phyloP scores from a whole-genome alignment of 2,329 filamentous ascomycete species.

The Diaporthe vaccinii region DNA sequence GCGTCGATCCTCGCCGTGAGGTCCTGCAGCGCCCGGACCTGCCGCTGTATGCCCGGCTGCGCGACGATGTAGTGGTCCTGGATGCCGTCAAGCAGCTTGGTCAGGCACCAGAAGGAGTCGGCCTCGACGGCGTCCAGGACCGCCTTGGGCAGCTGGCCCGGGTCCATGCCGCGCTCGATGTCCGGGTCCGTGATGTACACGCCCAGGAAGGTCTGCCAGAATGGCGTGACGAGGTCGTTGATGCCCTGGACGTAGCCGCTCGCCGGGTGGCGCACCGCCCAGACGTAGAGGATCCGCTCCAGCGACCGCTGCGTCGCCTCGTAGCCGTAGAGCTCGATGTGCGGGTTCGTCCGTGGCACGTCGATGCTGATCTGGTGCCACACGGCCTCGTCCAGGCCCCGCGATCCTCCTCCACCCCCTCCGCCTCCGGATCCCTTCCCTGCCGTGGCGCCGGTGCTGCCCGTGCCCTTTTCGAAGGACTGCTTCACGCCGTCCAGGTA shows the following conservation, averaged over 20 bases:
- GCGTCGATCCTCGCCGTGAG: slow-evolving; percentile 91
- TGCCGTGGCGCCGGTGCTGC: slow-evolving; percentile 52
- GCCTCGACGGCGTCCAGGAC: slow-evolving; percentile 97
- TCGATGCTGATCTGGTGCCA: slow-evolving; percentile 99
- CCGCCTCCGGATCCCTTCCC: slow-evolving; percentile 36
- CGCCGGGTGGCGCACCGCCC: slow-evolving; percentile 97
- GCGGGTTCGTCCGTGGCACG: slow-evolving; percentile 94
- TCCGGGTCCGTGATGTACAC: slow-evolving; percentile 95
- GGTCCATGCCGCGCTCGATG: slow-evolving; percentile 96
- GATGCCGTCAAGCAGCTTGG: slow-evolving; percentile 97
- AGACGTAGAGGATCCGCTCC: slow-evolving; percentile 95
- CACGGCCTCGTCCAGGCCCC: slow-evolving; percentile 92
- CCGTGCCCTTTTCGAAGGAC: slow-evolving; percentile 74
- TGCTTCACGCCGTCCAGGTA: slow-evolving; percentile 92
- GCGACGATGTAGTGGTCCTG: slow-evolving; percentile 99
- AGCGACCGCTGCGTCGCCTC: slow-evolving; percentile 95
- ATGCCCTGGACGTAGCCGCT: slow-evolving; percentile 99
- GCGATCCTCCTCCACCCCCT: background rate
- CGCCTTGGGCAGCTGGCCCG: slow-evolving; percentile 88
- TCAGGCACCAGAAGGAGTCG: slow-evolving; percentile 98
- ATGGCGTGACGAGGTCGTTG: slow-evolving; percentile 96
- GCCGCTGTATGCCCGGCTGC: slow-evolving; percentile 95
- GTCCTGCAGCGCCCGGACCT: slow-evolving; percentile 90
- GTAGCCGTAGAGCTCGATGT: slow-evolving; percentile 94
- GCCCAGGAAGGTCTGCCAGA: slow-evolving; percentile 97